Conservation (phyloP, 441 rosid genomes). For the Mallotus japonicus region DNA sequence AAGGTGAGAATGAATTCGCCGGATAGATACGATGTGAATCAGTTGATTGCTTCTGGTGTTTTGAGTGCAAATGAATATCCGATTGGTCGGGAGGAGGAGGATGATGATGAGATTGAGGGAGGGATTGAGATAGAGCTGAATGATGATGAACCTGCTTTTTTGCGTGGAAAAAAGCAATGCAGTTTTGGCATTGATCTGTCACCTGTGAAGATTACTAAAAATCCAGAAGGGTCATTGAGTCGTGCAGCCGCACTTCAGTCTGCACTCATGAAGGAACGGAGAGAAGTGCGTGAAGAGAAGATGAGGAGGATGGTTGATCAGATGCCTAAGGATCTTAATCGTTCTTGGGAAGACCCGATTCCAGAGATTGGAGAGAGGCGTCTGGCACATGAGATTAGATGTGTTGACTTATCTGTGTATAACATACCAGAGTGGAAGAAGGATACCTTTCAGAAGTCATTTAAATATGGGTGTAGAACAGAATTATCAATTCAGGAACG, state of each 20-base stretch:
- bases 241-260: conserved; percentile 86
- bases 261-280: conserved; percentile 70
- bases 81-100: conserved; percentile 59
- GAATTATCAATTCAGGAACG: conserved; percentile 76
- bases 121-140: conserved; percentile 82
- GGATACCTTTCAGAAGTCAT: conserved; percentile 60
- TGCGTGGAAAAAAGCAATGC: conserved; percentile 51
- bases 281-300: conserved; percentile 71
- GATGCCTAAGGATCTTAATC: conserved; percentile 80
- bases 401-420: conserved; percentile 73
- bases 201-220: conserved; percentile 81
- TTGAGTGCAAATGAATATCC: conserved; percentile 53
- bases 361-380: conserved; percentile 77
- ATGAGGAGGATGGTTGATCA: conserved; percentile 69
- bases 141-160: conserved; percentile 74
- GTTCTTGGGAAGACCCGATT: conserved; percentile 88
- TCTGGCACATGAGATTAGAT: conserved; percentile 79
- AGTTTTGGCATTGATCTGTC: conserved; percentile 68
- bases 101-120: conserved; percentile 76
- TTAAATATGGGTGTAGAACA: conserved; percentile 60
- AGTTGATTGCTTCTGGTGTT: conserved; percentile 76
- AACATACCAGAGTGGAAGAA: conserved; percentile 82
- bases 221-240: conserved; percentile 82
- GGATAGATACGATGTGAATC: conserved; percentile 77
- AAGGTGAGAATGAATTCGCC: conserved; percentile 71